A percentile compares a stretch with the other conserved stretches of the same genome.
These are phyloP conservation scores for grape (Vitis vinifera) DNA, from an alignment of 164 flowering plant species.

Conservation along the genomic window DNA sequence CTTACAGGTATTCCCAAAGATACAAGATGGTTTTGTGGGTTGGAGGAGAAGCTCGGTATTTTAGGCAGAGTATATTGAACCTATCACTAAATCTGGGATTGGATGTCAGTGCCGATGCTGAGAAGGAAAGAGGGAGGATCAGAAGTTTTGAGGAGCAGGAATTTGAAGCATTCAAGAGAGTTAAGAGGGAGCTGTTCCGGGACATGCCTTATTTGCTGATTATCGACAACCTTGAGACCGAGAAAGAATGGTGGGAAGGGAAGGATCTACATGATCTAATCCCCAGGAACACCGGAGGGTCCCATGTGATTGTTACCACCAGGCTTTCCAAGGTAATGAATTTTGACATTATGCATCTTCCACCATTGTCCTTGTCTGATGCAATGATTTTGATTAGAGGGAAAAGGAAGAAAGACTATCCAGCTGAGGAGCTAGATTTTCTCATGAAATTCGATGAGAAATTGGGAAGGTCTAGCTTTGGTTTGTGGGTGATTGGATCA, in stretches of 20 bases:
- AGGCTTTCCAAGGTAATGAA: constrained; percentile 69
- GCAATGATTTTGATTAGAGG: constrained; percentile 66
- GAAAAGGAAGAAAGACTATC: constrained; percentile 63
- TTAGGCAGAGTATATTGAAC: constrained; percentile 80
- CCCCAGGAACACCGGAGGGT: constrained; percentile 79
- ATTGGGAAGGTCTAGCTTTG: constrained; percentile 63
- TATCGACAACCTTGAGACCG: constrained; percentile 82
- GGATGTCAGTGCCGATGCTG: constrained; percentile 83
- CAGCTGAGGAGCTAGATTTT: constrained; percentile 52
- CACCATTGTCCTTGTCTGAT: constrained; percentile 53
- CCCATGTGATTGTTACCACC: constrained; percentile 81
- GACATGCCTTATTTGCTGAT: constrained; percentile 82
- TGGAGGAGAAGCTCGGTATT: constrained; percentile 79
- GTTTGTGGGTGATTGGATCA: constrained; percentile 67
- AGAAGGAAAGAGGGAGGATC: constrained; percentile 83
- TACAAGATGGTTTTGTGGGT: constrained; percentile 93
- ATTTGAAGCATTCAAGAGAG: constrained; percentile 80
- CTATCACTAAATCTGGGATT: constrained; percentile 64
- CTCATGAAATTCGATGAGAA: constrained; percentile 61
- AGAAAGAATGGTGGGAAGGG: constrained; percentile 92
- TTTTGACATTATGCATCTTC: constrained; percentile 59
- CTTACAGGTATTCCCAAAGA: constrained; percentile 65
- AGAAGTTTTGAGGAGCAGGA: constrained; percentile 88
- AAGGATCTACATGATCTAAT: constrained; percentile 76
- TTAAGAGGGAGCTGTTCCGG: constrained; percentile 77